Evolutionary conservation across 805 yeast genomes (phyloP).

Genomic region (Saccharomycopsis sp.): DNA sequence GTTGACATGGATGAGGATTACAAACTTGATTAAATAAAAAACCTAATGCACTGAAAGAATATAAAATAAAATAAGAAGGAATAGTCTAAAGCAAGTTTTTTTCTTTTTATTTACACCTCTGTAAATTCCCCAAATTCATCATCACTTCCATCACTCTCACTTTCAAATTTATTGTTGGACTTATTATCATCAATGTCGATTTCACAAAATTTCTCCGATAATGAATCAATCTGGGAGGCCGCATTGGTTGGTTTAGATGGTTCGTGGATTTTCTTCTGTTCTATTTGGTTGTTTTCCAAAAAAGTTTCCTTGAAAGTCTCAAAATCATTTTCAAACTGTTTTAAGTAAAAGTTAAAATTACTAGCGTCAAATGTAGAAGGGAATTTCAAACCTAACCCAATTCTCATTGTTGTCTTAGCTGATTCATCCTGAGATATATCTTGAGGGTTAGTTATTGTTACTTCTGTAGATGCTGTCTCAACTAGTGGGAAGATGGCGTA

Average conservation of each 20-base stretch:
- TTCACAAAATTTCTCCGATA: constrained; percentile 9
- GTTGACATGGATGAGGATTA: constrained; percentile 67
- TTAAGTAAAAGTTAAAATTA: constrained; percentile 14
- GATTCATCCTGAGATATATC: too few species aligned
- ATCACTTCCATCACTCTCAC: constrained; percentile 12
- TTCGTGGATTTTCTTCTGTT: not conserved
- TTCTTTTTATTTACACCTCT: not conserved
- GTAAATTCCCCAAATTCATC: constrained; percentile 22
- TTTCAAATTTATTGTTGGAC: constrained; percentile 1
- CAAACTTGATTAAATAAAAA: too few species aligned
- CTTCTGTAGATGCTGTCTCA: not conserved
- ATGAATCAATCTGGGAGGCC: not conserved
- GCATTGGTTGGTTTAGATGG: not conserved
- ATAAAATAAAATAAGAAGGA: not conserved
- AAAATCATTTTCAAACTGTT: constrained; percentile 15
- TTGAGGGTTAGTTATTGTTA: not conserved
- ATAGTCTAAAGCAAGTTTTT: not conserved
- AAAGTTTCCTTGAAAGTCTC: constrained; percentile 11
- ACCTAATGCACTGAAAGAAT: too few species aligned
- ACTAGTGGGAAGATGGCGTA: constrained; percentile 18
- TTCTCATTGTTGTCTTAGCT: constrained; percentile 7
- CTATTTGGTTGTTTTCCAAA: not conserved
- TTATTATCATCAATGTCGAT: not conserved
- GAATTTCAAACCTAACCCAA: constrained; percentile 18
- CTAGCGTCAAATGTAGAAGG: constrained; percentile 19